A percentile compares a stretch with the other conserved stretches of the same genome.
These are phyloP conservation scores for Liriodendron chinense DNA, from an alignment of 164 flowering plant species.

Conservation along the genomic window DNA sequence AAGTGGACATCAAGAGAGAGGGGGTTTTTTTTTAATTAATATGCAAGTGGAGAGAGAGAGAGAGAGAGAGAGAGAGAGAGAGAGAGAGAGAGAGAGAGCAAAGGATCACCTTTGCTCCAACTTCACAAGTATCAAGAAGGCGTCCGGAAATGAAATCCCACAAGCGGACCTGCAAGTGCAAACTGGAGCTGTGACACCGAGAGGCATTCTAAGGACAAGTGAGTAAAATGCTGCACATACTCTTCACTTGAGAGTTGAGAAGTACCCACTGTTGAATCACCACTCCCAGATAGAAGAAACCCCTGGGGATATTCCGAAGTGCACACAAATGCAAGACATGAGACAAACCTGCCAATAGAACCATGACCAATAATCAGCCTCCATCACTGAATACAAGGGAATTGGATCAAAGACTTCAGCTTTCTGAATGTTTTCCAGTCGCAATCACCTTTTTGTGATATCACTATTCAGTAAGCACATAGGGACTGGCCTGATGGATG, in stretches of 20 bases:
- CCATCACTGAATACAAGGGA: not conserved
- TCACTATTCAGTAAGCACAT: no score
- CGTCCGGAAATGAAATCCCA: constrained; percentile 79
- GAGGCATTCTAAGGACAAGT: not conserved
- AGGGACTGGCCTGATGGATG: no score
- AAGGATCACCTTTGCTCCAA: constrained; percentile 55
- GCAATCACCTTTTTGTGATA: no score
- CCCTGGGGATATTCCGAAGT: constrained; percentile 42
- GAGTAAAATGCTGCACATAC: not conserved
- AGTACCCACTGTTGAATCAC: constrained; percentile 87
- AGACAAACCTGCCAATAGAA: constrained; percentile 59
- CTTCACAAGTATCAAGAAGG: constrained; percentile 77
- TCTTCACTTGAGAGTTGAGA: not conserved
- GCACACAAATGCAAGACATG: constrained; percentile 63
- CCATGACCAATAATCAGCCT: not conserved
- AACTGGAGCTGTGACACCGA: not conserved
- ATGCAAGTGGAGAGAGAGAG: no score
- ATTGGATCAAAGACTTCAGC: not conserved
- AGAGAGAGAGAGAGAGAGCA: not conserved
- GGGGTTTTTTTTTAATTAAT: no score
- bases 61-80: no score
- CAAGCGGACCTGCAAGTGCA: constrained; percentile 63
- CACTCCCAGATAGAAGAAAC: constrained; percentile 89
- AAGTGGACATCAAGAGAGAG: no score
- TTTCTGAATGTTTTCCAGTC: no score